Percentiles rank a stretch among this genome's conserved stretches.
These are phyloP conservation scores for Linnemannia zychae DNA, from an alignment of 192 early-diverging fungal genomes.

Conservation along the genomic window DNA sequence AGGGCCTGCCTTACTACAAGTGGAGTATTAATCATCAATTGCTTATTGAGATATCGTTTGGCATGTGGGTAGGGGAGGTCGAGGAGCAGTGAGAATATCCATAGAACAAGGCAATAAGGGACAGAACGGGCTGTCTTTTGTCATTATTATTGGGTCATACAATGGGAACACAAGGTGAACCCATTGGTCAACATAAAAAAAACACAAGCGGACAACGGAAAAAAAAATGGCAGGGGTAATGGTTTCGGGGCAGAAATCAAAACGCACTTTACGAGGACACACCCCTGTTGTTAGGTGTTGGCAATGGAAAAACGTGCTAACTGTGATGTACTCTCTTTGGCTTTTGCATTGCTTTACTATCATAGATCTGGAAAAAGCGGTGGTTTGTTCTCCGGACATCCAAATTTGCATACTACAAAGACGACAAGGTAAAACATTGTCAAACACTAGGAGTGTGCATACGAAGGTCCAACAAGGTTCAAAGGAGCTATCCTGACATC, in stretches of 20 bases:
- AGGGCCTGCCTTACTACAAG: background rate
- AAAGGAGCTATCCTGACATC: too few relatives aligned
- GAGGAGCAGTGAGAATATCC: background rate
- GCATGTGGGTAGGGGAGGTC: too few relatives aligned
- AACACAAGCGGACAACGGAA: background rate
- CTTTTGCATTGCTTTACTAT: background rate
- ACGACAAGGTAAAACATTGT: conserved; percentile 65
- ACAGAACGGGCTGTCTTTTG: background rate
- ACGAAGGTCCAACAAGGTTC: too few relatives aligned
- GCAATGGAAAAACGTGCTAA: conserved; percentile 1
- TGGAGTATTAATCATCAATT: background rate
- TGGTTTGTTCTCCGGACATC: conserved; percentile 89
- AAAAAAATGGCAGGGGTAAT: background rate
- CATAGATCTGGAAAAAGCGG: conserved; percentile 87
- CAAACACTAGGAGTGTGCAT: background rate
- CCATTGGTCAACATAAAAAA: background rate
- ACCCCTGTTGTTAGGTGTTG: too few relatives aligned
- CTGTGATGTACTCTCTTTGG: background rate
- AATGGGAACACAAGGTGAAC: background rate
- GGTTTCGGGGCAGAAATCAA: background rate
- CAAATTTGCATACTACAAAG: conserved; percentile 85
- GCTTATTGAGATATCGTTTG: background rate
- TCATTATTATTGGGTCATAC: background rate
- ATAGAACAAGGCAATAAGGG: too few relatives aligned
- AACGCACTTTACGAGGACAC: background rate